Conservation (phyloP, 371 early-diverging fungal species). For the Smittium culicis region DNA sequence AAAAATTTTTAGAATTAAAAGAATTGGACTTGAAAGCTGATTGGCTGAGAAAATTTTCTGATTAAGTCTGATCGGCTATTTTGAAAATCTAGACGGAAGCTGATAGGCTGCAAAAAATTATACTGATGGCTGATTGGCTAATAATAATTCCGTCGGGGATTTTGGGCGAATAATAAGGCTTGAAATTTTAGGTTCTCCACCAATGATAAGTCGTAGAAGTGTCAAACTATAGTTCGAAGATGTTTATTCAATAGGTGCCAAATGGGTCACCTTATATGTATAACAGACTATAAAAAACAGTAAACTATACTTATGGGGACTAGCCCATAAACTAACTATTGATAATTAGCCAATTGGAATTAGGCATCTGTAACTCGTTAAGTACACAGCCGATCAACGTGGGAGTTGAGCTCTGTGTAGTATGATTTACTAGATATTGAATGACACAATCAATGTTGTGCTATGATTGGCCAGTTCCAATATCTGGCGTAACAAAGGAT, state of each 20-base stretch:
- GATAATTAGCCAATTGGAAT: neutral
- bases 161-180: neutral
- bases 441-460: neutral
- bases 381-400: neutral
- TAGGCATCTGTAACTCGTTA: neutral
- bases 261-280: neutral
- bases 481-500: neutral
- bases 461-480: neutral
- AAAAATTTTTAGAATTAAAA: too few species aligned
- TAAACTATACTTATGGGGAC: neutral
- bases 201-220: neutral
- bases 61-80: neutral
- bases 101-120: neutral
- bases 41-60: neutral
- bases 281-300: neutral
- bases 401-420: too few species aligned
- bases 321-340: neutral
- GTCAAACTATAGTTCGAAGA: neutral
- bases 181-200: neutral
- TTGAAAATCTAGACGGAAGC: too few species aligned
- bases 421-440: neutral
- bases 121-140: neutral
- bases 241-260: neutral
- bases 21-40: too few species aligned
- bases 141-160: neutral